Base-by-base conservation (phyloP, 495 filamentous ascomycete species). In the Aspergillus nidulans region DNA sequence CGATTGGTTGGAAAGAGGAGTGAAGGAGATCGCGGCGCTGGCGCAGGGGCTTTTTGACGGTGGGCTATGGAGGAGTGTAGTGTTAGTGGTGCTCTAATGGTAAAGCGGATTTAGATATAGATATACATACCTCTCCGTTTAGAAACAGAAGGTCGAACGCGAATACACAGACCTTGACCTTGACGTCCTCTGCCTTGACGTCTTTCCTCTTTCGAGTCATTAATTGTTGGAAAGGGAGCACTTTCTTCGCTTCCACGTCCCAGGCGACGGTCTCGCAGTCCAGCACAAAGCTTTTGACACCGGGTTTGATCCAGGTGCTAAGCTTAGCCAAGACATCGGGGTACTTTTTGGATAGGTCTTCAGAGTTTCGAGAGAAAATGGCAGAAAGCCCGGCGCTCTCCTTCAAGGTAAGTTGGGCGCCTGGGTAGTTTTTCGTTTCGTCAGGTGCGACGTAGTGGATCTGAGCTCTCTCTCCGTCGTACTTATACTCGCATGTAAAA, bases 191-290 rank as follows among this genome's bases (percentile, higher is more conserved):
- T n/a, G 85, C 77, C 65, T 95, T 96, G 66, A 98, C 94, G 65
- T 97, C 94, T 72, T 97, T 98, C 64, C 87, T 85, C 71, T 98
- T 98, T 25, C 94, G 79, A 6, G 94, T 98, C 95, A 97, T 97
- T 20, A 98, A 78, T 64, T 96, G 90, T 70, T 98, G 94, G 77
- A 98, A 98, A 0, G 94, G 94, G 13, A 97, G 72, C 5, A 98
- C 87, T 68, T 95, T 92, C 76, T 97, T 96, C 75, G 91, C 88
- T 2, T 78, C 78, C 1, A 87, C 80, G 69, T 98, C 95, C 95
- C 95, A 98, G 3, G 88, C 94, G n/a, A 97, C 95, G 0, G 92
- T 95, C 74, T 98, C 94, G 72, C 95, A 97, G 67, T 98, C 94
- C 7, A 98, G 74, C 4, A 98, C 95, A 63, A 98, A 98, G 61